Evolutionary conservation across 345 rosid species (phyloP).

Genomic region (Linum tenue): DNA sequence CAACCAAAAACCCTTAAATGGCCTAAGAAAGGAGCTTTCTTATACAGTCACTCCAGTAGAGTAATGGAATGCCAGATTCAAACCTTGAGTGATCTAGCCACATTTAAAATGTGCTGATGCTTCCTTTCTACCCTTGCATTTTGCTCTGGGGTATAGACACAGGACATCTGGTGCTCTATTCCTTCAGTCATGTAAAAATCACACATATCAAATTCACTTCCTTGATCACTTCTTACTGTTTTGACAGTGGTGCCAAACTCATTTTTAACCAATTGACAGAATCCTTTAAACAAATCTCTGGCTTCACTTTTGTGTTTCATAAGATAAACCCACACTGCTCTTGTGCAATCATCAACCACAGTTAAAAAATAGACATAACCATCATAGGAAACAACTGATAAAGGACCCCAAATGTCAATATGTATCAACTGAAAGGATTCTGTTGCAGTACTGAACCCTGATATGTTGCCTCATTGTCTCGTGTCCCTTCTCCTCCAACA

Average conservation of each 20-base stretch:
- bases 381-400: not conserved
- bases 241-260: not conserved
- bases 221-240: not conserved
- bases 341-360: not conserved
- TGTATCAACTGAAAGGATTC: not conserved
- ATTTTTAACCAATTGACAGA: not conserved
- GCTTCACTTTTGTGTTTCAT: not conserved
- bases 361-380: not conserved
- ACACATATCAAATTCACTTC: not conserved
- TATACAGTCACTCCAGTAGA: not conserved
- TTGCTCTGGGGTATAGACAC: not conserved
- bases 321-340: not conserved
- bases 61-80: not conserved
- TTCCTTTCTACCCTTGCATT: not conserved
- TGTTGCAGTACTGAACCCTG: not conserved
- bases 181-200: not conserved
- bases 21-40: not conserved
- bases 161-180: not conserved
- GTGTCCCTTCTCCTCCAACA: not conserved
- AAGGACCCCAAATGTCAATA: not conserved
- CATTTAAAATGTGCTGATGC: slow-evolving; percentile 2
- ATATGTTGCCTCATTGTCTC: no score
- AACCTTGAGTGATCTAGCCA: not conserved
- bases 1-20: slow-evolving; percentile 1
- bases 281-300: not conserved